A percentile compares a stretch with the other conserved stretches of the same genome.
phyloP scores from a whole-genome alignment of 495 filamentous ascomycete genomes.

The Massariosphaeria phaeospora region DNA sequence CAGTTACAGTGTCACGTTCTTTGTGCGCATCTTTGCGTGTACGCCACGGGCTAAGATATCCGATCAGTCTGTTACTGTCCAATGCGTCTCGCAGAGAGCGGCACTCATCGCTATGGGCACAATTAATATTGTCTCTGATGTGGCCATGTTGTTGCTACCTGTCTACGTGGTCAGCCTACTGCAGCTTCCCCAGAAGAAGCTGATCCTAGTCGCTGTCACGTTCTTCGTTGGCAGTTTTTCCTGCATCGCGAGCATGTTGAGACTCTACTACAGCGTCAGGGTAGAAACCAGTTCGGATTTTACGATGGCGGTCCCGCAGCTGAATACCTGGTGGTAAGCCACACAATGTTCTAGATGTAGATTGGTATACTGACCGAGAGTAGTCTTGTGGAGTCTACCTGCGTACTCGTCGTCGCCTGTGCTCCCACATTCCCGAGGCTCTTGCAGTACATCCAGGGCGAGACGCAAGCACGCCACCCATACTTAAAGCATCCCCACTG shows the following conservation, averaged over 20 bases:
- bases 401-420: background rate
- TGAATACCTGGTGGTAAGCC: conserved; percentile 6
- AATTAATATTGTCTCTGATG: conserved; percentile 6
- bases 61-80: background rate
- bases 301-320: background rate
- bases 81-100: conserved; percentile 2
- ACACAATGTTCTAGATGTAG: background rate
- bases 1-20: conserved; percentile 16
- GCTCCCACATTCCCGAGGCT: background rate
- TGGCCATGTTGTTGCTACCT: conserved; percentile 3
- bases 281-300: background rate
- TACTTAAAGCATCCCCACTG: too few relatives aligned
- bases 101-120: background rate
- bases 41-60: conserved; percentile 8
- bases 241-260: background rate
- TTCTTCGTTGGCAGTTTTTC: conserved; percentile 3
- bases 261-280: conserved; percentile 2
- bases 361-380: background rate
- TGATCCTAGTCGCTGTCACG: background rate
- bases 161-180: background rate
- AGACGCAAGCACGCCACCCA: too few relatives aligned
- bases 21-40: conserved; percentile 15
- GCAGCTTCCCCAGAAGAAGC: background rate
- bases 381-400: background rate
- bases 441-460: background rate